These are phyloP conservation scores for Paramecium octaurelia DNA, from an alignment of 73 alveolate species.

Conservation along the genomic window DNA sequence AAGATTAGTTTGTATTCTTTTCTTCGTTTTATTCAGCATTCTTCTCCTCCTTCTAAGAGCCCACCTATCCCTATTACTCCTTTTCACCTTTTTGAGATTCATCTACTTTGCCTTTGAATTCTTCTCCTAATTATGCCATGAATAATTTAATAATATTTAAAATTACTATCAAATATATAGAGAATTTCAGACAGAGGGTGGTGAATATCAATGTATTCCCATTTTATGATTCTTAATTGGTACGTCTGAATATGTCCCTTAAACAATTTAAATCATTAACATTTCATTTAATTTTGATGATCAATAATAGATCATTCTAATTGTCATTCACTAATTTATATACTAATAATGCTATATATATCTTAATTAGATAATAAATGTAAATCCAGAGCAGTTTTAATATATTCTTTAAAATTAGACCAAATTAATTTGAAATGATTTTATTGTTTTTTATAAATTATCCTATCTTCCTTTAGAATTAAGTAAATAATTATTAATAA, in stretches of 20 bases:
- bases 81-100: not conserved
- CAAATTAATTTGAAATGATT: no score
- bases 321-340: no score
- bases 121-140: not conserved
- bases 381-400: no score
- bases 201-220: not conserved
- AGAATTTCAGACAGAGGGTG: not conserved
- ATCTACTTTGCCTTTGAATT: not conserved
- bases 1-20: not conserved
- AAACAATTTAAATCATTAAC: not conserved
- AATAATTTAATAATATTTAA: not conserved
- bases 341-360: no score
- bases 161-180: not conserved
- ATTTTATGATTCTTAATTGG: not conserved
- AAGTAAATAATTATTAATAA: no score
- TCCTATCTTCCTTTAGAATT: not conserved
- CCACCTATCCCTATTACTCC: not conserved
- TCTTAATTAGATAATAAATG: no score
- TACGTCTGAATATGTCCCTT: not conserved
- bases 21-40: not conserved
- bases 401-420: not conserved
- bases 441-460: no score
- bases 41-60: not conserved
- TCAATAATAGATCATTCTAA: no score
- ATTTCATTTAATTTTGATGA: no score